Evolutionary conservation across 306 rosid species (phyloP).

Genomic region (Prinsepia uniflora): DNA sequence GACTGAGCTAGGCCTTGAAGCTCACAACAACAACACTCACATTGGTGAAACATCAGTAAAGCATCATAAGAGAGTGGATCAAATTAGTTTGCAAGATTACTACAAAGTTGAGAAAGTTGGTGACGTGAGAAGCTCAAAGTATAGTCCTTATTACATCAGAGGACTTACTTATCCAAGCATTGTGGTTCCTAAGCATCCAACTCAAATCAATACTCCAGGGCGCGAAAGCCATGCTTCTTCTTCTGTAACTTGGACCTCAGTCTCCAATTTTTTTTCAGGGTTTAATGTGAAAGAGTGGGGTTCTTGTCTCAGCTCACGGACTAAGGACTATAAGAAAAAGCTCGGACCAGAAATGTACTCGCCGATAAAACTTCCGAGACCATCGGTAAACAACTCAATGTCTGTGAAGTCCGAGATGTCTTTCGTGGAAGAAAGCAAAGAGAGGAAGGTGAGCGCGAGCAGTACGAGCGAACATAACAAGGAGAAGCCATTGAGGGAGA

Average conservation of each 20-base stretch:
- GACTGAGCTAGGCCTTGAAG: not conserved
- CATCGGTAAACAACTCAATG: not conserved
- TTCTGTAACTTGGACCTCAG: conserved; percentile 5
- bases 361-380: not conserved
- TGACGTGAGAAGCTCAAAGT: not conserved
- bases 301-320: conserved; percentile 14
- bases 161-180: conserved; percentile 14
- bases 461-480: conserved; percentile 2
- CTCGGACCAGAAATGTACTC: not conserved
- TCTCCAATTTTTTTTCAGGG: conserved; percentile 15
- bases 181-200: not conserved
- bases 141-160: conserved; percentile 19
- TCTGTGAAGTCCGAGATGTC: not conserved
- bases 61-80: not conserved
- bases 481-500: conserved; percentile 66
- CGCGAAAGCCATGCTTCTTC: conserved; percentile 3
- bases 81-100: conserved; percentile 3
- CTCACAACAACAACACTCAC: conserved; percentile 5
- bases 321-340: not conserved
- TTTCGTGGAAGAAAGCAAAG: conserved; percentile 2
- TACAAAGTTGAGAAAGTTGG: not conserved
- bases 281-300: conserved; percentile 18
- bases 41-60: not conserved
- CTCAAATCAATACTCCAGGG: not conserved
- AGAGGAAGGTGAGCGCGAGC: not conserved